A percentile compares a stretch with the other conserved stretches of the same genome.
Evolutionary conservation across 108 stramenopile genomes (phyloP).

Genomic region (Pseudonitzschia multiseries): DNA sequence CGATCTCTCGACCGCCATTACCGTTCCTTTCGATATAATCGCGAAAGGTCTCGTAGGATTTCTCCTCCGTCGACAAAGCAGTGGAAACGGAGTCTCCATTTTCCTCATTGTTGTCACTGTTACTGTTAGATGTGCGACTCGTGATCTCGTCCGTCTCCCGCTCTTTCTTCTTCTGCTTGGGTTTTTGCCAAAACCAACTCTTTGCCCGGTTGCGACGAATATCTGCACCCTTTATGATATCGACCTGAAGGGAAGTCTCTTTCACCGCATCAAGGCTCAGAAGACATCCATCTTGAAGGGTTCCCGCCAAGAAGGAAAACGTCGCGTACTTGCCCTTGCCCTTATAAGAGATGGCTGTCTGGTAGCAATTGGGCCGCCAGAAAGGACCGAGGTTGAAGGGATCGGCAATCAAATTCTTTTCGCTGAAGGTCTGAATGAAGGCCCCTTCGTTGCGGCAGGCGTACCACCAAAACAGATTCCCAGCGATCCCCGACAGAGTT

Average conservation of each 20-base stretch:
- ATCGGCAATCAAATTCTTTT: conserved; percentile 52
- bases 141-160: not conserved
- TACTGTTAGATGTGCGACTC: not conserved
- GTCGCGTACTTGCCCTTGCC: conserved; percentile 52
- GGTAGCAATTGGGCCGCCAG: conserved; percentile 53
- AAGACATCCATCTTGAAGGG: conserved; percentile 52
- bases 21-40: conserved; percentile 21
- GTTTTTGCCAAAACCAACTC: conserved; percentile 63
- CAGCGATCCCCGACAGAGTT: conserved; percentile 44
- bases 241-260: conserved; percentile 22
- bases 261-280: conserved; percentile 39
- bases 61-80: not conserved
- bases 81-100: not conserved
- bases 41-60: conserved; percentile 25
- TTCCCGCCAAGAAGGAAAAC: conserved; percentile 65
- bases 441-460: conserved; percentile 41
- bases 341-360: conserved; percentile 25
- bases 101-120: not conserved
- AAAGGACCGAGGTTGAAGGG: conserved; percentile 44
- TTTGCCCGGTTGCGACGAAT: conserved; percentile 41
- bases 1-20: conserved; percentile 17
- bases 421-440: conserved; percentile 57
- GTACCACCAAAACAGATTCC: conserved; percentile 67
- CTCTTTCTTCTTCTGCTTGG: conserved; percentile 18
- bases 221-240: conserved; percentile 55